Base-by-base conservation (phyloP, 495 filamentous ascomycete genomes). In the Massariosphaeria phaeospora region DNA sequence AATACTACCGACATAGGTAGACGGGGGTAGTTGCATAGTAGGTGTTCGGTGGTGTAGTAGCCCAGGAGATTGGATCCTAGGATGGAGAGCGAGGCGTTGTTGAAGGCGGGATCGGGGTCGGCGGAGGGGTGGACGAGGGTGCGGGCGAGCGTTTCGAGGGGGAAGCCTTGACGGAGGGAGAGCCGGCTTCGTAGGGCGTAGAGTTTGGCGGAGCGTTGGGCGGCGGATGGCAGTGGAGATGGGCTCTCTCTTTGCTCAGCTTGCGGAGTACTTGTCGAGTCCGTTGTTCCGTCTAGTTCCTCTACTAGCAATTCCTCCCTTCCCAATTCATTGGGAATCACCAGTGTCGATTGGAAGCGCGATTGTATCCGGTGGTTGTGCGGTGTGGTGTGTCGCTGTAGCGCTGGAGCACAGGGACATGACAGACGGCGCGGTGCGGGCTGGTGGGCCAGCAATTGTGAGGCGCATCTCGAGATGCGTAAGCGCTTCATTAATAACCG, bases 101-200 rank as follows among this genome's bases (percentile, higher is more conserved):
- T 93, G 76, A 89, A 89, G 54, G 71, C 70, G 6, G 79, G 72
- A 69, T 90, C 76, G 0, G 76, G 65, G 67, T 97, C 90, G 17
- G 91, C 89, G 15, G 90, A 85, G 26, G 78, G 72, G 71, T 96
- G 85, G 63, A 97, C 81, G 43, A 98, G 80, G 42, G 87, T 80
- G 33, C 93, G 83, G 49, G 88, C 89, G 46, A 98, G 83, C 1
- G 85, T 88, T 68, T 95, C 78, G 27, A 95, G 72, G 7, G 93
- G 94, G 59, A 96, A 76, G 69, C 83, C 84, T 29, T 79, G 75
- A 26, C 91, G 83, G 53, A 98, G 83, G 46, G 81, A 81, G 41
- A 98, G 84, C 65, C 93, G 90, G 65, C 90, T 85, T 71, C 96
- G 91, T 27, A 98, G 83, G 51, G 93, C 89, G 57, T 91, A 82